Percentiles rank a stretch among this genome's conserved stretches.
Conservation (phyloP, 495 filamentous ascomycete genomes). For the Chaetomidium leptoderma region DNA sequence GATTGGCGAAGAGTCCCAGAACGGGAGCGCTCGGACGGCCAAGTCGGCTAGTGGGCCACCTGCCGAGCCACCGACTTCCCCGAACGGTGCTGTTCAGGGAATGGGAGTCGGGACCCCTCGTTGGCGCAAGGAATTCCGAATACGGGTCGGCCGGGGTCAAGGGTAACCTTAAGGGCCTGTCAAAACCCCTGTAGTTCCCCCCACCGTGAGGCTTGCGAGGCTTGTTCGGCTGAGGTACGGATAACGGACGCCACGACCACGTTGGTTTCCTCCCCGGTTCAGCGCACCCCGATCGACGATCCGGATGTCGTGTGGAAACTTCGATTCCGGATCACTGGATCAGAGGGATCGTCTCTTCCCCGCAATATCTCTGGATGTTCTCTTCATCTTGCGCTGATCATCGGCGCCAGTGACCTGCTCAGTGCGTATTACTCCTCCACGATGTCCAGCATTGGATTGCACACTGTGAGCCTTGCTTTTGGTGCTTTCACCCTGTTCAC, state of each 20-base stretch:
- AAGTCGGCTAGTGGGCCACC: neutral
- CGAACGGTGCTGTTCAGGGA: neutral
- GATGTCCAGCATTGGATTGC: too few species aligned
- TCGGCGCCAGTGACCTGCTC: neutral
- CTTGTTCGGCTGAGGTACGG: too few species aligned
- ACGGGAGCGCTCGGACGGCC: neutral
- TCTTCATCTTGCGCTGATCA: neutral
- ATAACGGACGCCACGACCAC: neutral
- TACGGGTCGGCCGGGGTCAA: neutral
- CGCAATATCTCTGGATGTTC: neutral
- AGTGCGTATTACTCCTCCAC: too few species aligned
- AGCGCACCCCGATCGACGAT: neutral
- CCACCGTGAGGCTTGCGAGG: neutral
- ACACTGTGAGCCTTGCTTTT: too few species aligned
- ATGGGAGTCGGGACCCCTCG: neutral
- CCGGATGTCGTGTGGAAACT: neutral
- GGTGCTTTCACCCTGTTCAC: neutral
- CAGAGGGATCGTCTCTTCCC: neutral
- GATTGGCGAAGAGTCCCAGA: neutral
- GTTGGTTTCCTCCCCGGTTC: neutral
- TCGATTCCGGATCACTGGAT: neutral
- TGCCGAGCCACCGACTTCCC: neutral
- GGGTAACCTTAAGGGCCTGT: neutral
- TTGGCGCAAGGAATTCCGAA: neutral
- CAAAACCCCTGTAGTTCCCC: neutral